Conservation (phyloP, 1,284 basidiomycete species). For the Microbotryum saponariae region DNA sequence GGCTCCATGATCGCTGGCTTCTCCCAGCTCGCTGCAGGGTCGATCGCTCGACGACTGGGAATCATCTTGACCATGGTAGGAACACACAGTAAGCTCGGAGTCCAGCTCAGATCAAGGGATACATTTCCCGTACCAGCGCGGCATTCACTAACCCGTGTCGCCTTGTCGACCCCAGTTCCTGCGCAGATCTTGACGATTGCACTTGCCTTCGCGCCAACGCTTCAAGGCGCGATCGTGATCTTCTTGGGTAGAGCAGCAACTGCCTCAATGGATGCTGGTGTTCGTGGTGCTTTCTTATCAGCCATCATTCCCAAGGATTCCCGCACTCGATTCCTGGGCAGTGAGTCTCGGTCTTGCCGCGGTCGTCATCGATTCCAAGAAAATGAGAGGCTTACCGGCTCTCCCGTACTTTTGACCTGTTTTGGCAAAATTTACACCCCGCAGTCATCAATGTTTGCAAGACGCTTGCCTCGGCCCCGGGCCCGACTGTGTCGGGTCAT, state of each 20-base stretch:
- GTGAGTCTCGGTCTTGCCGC: not conserved
- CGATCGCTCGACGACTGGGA: slow-evolving; percentile 13
- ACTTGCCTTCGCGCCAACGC: slow-evolving; percentile 16
- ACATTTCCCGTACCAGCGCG: not conserved
- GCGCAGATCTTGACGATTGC: slow-evolving; percentile 26
- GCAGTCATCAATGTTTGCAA: slow-evolving; percentile 29
- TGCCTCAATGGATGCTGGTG: slow-evolving; percentile 20
- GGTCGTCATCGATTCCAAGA: too few species aligned
- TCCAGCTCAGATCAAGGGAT: too few species aligned
- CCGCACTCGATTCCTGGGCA: slow-evolving; percentile 24
- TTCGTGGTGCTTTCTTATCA: slow-evolving; percentile 25
- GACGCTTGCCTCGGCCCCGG: slow-evolving; percentile 23
- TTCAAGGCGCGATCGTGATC: slow-evolving; percentile 12
- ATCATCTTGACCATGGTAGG: slow-evolving; percentile 29
- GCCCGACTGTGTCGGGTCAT: slow-evolving; percentile 16
- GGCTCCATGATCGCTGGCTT: slow-evolving; percentile 14
- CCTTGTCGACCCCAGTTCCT: not conserved
- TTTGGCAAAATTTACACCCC: too few species aligned
- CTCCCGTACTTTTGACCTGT: too few species aligned
- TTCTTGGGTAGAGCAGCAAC: slow-evolving; percentile 16
- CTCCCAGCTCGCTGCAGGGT: slow-evolving; percentile 15
- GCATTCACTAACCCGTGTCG: too few species aligned
- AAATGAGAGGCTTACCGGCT: too few species aligned
- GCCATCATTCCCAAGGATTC: slow-evolving; percentile 23
- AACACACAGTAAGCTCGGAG: slow-evolving; percentile 14